phyloP scores from a whole-genome alignment of 2,329 filamentous ascomycete species.

The Grosmannia huntii region DNA sequence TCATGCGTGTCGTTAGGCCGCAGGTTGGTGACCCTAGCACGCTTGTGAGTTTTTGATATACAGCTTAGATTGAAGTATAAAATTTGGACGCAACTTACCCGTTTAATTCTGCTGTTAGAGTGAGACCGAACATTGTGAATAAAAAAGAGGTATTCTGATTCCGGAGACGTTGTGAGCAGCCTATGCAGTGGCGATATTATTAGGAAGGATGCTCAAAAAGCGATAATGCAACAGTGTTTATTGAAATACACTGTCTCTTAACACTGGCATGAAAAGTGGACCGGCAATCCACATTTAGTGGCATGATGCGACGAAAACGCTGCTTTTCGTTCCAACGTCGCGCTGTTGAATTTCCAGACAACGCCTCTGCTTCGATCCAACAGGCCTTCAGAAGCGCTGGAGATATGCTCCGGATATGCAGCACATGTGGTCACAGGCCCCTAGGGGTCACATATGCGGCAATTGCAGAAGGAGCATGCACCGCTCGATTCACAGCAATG shows the following conservation, averaged over 20 bases:
- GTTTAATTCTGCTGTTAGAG: constrained; percentile 53
- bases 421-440: constrained; percentile 54
- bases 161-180: background rate
- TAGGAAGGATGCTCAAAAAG: background rate
- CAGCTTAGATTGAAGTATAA: background rate
- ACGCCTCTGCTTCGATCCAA: background rate
- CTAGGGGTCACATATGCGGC: constrained; percentile 51
- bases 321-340: background rate
- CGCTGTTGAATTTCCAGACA: background rate
- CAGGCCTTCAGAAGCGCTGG: background rate
- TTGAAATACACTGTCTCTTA: background rate
- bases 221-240: background rate
- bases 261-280: background rate
- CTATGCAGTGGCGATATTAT: no score
- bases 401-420: constrained; percentile 43
- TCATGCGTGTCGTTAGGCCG: constrained; percentile 71
- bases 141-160: background rate
- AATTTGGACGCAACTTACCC: constrained; percentile 36
- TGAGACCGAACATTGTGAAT: constrained; percentile 48
- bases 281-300: background rate
- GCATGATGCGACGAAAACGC: constrained; percentile 8
- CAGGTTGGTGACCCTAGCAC: constrained; percentile 71
- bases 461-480: constrained; percentile 48
- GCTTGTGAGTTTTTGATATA: background rate
- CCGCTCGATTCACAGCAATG: constrained; percentile 1